Percentiles rank a stretch among this genome's conserved stretches.
Evolutionary conservation across 306 rosid species (phyloP).

Genomic region (Cucumis sativus): Cucumber_9930_V3 NC_026660.2:1687501-1688000

Average conservation of each 20-base stretch:
- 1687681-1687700: conserved; percentile 12
- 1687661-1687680: not conserved
- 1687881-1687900: conserved; percentile 24
- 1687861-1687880: not conserved
- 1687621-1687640: not conserved
- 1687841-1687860: not conserved
- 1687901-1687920: conserved; percentile 57
- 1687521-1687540: not conserved
- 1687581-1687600: not conserved
- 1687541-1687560: not conserved
- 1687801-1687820: not conserved
- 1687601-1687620: not conserved
- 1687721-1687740: conserved; percentile 18
- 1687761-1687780: conserved; percentile 45
- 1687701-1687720: conserved; percentile 37
- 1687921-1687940: conserved; percentile 41
- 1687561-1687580: not conserved
- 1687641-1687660: not conserved
- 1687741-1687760: conserved; percentile 70
- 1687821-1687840: not conserved
- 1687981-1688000: not conserved
- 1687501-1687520: not conserved
- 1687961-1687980: not conserved
- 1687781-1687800: conserved; percentile 12
- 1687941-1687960: not conserved